Percentiles rank a stretch among this genome's conserved stretches.
Conservation (phyloP, 108 stramenopile genomes). For the Nannochloropsis gaditana region DNA sequence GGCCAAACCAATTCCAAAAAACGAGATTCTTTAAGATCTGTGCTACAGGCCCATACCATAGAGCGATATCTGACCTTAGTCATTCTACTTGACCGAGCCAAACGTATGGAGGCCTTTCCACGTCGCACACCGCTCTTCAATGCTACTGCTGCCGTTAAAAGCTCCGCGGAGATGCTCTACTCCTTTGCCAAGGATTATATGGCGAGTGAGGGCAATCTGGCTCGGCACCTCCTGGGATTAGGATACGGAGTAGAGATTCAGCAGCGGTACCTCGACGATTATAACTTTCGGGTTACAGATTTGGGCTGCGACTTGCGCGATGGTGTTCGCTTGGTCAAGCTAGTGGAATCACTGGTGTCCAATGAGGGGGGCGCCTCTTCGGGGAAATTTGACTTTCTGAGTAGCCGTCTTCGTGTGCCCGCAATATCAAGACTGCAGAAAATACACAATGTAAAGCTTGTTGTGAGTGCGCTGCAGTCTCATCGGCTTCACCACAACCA, state of each 20-base stretch:
- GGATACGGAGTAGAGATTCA: slow-evolving; percentile 18
- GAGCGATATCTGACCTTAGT: not conserved
- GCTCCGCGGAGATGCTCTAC: not conserved
- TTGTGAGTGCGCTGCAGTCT: not conserved
- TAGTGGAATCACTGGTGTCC: not conserved
- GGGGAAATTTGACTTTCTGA: not conserved
- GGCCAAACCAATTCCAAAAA: not conserved
- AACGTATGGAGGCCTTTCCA: not conserved
- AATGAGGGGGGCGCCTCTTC: not conserved
- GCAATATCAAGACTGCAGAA: slow-evolving; percentile 16
- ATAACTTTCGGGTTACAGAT: not conserved
- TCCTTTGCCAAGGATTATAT: not conserved
- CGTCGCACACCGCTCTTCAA: slow-evolving; percentile 18
- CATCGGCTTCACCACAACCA: not conserved
- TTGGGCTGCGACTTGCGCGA: not conserved
- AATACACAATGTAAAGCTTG: slow-evolving; percentile 21
- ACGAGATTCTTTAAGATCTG: not conserved
- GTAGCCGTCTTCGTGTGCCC: not conserved
- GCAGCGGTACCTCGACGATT: not conserved
- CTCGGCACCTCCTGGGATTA: not conserved
- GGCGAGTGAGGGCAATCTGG: not conserved
- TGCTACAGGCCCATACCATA: not conserved
- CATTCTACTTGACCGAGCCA: not conserved
- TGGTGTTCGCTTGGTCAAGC: not conserved
- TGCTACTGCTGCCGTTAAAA: not conserved